Evolutionary conservation across 441 rosid genomes (phyloP).

Genomic region (Macaranga tanarius): DNA sequence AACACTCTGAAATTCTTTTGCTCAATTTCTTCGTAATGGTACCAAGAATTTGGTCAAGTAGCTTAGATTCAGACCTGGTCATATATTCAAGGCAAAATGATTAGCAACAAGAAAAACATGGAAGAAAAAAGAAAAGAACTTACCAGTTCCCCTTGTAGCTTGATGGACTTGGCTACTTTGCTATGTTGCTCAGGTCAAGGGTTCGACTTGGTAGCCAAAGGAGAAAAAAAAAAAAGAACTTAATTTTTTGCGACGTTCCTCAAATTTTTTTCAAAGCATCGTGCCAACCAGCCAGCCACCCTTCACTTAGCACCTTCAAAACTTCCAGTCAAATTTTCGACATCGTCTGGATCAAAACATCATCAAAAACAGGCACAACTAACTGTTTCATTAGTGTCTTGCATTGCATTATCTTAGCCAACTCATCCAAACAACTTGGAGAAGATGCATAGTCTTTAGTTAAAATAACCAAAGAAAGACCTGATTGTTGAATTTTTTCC

Average conservation of each 20-base stretch:
- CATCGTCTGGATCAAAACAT: constrained; percentile 30
- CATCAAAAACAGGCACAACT: constrained; percentile 32
- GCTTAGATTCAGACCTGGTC: constrained; percentile 1
- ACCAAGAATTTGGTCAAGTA: no score
- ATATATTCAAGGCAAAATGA: not conserved
- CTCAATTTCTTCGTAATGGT: no score
- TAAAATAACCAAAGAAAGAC: constrained; percentile 24
- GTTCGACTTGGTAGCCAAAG: constrained; percentile 1
- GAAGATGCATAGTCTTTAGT: constrained; percentile 25
- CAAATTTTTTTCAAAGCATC: constrained; percentile 26
- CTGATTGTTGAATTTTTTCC: constrained; percentile 16
- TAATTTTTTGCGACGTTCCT: not conserved
- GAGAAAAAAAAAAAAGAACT: no score
- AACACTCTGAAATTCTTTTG: no score
- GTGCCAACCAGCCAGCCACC: constrained; percentile 30
- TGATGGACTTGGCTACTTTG: not conserved
- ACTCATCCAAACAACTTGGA: constrained; percentile 23
- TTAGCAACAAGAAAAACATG: not conserved
- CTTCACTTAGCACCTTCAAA: not conserved
- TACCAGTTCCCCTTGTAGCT: not conserved
- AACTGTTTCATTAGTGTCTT: constrained; percentile 2
- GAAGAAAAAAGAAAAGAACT: no score
- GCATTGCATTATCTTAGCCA: constrained; percentile 30
- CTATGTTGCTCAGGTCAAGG: not conserved
- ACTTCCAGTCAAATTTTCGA: constrained; percentile 28